phyloP scores from a whole-genome alignment of 2,329 filamentous ascomycete species.

The Sporothrix sp. region DNA sequence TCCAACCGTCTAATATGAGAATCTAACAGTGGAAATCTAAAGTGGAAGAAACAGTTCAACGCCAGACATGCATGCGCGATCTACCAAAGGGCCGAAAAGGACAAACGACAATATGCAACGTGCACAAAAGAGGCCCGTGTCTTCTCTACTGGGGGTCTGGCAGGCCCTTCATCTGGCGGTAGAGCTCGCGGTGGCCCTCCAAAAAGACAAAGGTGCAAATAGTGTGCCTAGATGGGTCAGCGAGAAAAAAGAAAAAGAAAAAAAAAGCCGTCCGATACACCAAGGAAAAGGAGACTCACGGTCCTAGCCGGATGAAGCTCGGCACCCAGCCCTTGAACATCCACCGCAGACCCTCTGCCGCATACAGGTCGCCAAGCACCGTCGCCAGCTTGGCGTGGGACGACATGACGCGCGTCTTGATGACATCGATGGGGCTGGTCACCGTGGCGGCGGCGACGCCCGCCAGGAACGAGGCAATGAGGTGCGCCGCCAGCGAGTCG shows the following conservation, averaged over 20 bases:
- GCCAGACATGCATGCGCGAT: constrained; percentile 5
- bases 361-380: constrained; percentile 57
- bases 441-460: constrained; percentile 78
- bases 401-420: constrained; percentile 84
- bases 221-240: constrained; percentile 49
- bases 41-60: neutral
- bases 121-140: neutral
- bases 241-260: neutral
- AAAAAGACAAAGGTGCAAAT: constrained; percentile 80
- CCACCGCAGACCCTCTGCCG: constrained; percentile 64
- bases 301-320: constrained; percentile 55
- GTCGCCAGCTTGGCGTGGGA: constrained; percentile 45
- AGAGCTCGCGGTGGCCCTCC: constrained; percentile 76
- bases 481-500: constrained; percentile 67
- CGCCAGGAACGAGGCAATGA: constrained; percentile 65
- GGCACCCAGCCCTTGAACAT: constrained; percentile 88
- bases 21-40: neutral
- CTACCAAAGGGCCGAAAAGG: neutral
- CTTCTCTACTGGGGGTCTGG: constrained; percentile 22
- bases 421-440: constrained; percentile 76
- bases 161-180: constrained; percentile 44
- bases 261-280: neutral
- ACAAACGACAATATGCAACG: neutral
- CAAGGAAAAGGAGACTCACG: constrained; percentile 35
- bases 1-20: neutral